Conservation (phyloP, 1,284 basidiomycete genomes). For the Coniferiporia sulphurascens region DNA sequence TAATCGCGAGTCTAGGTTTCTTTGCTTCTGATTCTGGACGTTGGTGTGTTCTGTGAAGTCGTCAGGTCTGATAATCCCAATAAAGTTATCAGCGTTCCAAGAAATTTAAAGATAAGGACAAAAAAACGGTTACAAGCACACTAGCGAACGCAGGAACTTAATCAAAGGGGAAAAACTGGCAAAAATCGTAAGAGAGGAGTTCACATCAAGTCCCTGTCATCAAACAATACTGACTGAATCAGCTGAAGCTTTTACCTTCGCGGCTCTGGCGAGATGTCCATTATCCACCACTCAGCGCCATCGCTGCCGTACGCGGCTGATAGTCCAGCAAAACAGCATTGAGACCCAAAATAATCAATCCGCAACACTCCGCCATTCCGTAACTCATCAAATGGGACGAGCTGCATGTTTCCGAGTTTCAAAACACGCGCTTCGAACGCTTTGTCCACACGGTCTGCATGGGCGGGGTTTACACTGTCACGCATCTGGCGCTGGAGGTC, state of each 20-base stretch:
- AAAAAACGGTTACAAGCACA: too few species aligned
- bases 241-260: background rate
- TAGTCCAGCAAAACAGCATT: constrained; percentile 6
- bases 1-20: too few species aligned
- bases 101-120: too few species aligned
- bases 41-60: too few species aligned
- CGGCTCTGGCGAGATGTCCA: constrained; percentile 4
- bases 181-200: background rate
- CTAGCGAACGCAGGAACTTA: background rate
- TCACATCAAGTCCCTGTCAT: too few species aligned
- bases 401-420: background rate
- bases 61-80: too few species aligned
- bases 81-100: too few species aligned
- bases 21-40: too few species aligned
- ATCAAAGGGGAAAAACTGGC: background rate
- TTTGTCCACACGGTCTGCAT: background rate
- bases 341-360: constrained; percentile 12
- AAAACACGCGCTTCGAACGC: constrained; percentile 1
- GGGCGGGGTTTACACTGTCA: background rate
- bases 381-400: background rate
- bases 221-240: background rate
- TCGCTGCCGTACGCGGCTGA: background rate
- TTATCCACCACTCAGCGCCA: constrained; percentile 8
- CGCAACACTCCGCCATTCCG: background rate
- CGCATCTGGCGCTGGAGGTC: background rate